Evolutionary conservation across 208 protist species (phyloP).

Genomic region (Vickermania spadyakhi): DNA sequence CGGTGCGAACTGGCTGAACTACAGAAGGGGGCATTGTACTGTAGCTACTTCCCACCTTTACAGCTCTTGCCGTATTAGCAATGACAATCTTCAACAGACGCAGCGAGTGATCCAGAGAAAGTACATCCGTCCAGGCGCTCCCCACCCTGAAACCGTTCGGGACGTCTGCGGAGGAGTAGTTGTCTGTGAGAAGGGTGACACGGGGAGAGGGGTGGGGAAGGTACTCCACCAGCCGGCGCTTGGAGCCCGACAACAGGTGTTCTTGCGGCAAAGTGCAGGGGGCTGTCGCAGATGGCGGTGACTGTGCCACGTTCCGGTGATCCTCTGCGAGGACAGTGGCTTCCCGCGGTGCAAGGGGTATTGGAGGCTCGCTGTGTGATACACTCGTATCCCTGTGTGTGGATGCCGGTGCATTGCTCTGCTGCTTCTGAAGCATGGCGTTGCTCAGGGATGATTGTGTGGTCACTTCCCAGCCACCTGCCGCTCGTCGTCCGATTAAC

Average conservation of each 20-base stretch:
- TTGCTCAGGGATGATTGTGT: constrained; percentile 45
- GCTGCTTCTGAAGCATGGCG: constrained; percentile 9
- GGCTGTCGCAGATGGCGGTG: too few relatives aligned
- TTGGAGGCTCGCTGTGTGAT: not conserved
- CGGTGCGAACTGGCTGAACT: too few relatives aligned
- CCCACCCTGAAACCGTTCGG: not conserved
- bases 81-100: constrained; percentile 70
- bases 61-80: constrained; percentile 57
- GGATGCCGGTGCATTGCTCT: not conserved
- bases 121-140: constrained; percentile 23
- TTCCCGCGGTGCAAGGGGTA: not conserved
- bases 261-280: too few relatives aligned
- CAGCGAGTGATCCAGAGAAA: constrained; percentile 50
- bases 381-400: not conserved
- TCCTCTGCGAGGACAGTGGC: too few relatives aligned
- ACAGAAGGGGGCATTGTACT: too few relatives aligned
- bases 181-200: not conserved
- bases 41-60: too few relatives aligned
- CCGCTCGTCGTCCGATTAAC: constrained; percentile 10
- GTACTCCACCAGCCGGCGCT: not conserved
- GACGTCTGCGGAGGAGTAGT: not conserved
- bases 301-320: too few relatives aligned
- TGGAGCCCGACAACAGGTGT: not conserved
- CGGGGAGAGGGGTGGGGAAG: not conserved
- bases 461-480: constrained; percentile 15